Percentiles rank a stretch among this genome's conserved stretches.
These are phyloP conservation scores for Fusarium xylarioides DNA, from an alignment of 2,329 filamentous ascomycete species.

Conservation along the genomic window DNA sequence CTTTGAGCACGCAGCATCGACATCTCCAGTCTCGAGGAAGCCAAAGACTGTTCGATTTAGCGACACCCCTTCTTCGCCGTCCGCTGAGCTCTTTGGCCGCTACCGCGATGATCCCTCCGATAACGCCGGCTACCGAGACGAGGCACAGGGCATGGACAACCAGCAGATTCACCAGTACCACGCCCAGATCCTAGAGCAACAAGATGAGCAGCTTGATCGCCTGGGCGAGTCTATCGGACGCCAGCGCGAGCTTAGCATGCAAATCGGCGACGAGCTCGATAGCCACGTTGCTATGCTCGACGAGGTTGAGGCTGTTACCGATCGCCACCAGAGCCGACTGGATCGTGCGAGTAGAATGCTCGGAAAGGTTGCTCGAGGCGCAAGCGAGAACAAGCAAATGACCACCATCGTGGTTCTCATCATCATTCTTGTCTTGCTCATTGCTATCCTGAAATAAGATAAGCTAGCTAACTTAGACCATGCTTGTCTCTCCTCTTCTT, in stretches of 20 bases:
- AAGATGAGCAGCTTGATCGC: constrained; percentile 91
- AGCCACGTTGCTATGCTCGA: constrained; percentile 89
- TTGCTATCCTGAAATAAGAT: constrained; percentile 83
- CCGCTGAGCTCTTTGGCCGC: constrained; percentile 59
- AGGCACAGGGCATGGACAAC: constrained; percentile 74
- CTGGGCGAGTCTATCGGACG: constrained; percentile 87
- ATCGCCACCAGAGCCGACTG: constrained; percentile 80
- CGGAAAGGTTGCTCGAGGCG: constrained; percentile 75
- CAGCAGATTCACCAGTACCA: constrained; percentile 90
- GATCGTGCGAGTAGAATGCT: constrained; percentile 78
- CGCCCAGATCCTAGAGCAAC: constrained; percentile 79
- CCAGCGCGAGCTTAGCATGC: constrained; percentile 91
- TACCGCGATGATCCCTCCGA: constrained; percentile 77
- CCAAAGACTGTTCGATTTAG: constrained; percentile 88
- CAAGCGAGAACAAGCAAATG: constrained; percentile 89
- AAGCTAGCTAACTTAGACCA: constrained; percentile 11
- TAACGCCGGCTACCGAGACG: constrained; percentile 65
- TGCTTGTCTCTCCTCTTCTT: neutral
- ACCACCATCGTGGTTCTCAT: constrained; percentile 83
- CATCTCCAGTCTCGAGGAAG: constrained; percentile 44
- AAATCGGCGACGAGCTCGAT: constrained; percentile 96
- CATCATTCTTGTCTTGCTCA: constrained; percentile 81
- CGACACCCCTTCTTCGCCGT: constrained; percentile 63
- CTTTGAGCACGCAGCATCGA: constrained; percentile 70
- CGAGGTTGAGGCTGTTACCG: constrained; percentile 84